These are phyloP conservation scores for Rhizopus arrhizus DNA, from an alignment of 371 early-diverging fungal genomes.

Conservation along the genomic window DNA sequence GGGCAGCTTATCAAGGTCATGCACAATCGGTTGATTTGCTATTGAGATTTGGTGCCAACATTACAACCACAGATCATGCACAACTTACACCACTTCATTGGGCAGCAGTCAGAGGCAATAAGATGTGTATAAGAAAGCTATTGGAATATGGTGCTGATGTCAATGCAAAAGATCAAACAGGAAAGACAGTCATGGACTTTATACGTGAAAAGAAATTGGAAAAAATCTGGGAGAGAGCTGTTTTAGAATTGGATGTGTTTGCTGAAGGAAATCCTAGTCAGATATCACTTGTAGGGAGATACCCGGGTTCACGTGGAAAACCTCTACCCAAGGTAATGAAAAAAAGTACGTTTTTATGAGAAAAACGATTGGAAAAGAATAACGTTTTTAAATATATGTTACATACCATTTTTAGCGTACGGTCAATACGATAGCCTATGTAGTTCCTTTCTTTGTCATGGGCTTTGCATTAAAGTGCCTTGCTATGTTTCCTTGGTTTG, in stretches of 20 bases:
- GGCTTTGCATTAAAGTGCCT: slow-evolving; percentile 62
- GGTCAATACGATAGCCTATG: slow-evolving; percentile 66
- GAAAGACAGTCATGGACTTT: slow-evolving; percentile 56
- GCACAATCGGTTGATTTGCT: slow-evolving; percentile 67
- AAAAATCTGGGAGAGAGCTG: slow-evolving; percentile 47
- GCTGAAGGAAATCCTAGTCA: slow-evolving; percentile 41
- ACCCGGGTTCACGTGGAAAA: slow-evolving; percentile 40
- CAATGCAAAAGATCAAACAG: slow-evolving; percentile 38
- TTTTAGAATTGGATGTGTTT: slow-evolving; percentile 50
- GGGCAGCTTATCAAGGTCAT: slow-evolving; percentile 91
- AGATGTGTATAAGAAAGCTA: slow-evolving; percentile 50
- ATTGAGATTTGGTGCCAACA: slow-evolving; percentile 67
- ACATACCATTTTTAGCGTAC: slow-evolving; percentile 38
- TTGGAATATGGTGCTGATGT: slow-evolving; percentile 61
- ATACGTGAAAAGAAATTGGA: slow-evolving; percentile 49
- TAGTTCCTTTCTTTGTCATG: slow-evolving; percentile 71
- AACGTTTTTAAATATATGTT: no score
- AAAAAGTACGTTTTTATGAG: background rate
- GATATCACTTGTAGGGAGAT: slow-evolving; percentile 29
- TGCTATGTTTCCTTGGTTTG: slow-evolving; percentile 73
- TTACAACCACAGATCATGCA: slow-evolving; percentile 69
- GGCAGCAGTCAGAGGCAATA: slow-evolving; percentile 63
- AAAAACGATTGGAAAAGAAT: background rate
- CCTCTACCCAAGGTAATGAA: slow-evolving; percentile 45
- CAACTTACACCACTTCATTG: slow-evolving; percentile 85